Evolutionary conservation across 768 basidiomycete species (phyloP).

Genomic region (Leccinum imitatum): DNA sequence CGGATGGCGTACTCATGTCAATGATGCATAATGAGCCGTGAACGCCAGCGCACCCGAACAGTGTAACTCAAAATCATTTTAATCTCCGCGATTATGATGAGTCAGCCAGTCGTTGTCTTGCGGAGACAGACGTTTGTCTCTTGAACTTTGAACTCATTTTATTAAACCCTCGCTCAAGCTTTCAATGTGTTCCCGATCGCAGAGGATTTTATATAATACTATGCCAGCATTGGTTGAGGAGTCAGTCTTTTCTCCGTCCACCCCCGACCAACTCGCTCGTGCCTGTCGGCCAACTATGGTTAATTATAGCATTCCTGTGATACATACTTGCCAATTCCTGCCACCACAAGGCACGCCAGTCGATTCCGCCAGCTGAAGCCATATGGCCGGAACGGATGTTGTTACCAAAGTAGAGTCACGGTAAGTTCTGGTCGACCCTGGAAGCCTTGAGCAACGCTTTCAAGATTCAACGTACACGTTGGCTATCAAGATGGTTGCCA

Average conservation of each 20-base stretch:
- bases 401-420: neutral
- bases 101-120: neutral
- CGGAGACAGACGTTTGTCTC: no score
- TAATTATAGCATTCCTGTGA: neutral
- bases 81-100: slow-evolving; percentile 27
- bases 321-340: neutral
- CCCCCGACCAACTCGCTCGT: neutral
- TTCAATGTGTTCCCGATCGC: neutral
- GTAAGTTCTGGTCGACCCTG: neutral
- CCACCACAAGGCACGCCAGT: slow-evolving; percentile 9
- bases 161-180: neutral
- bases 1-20: slow-evolving; percentile 31
- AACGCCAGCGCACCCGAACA: neutral
- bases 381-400: neutral
- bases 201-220: neutral
- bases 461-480: neutral
- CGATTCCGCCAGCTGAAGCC: neutral
- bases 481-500: neutral
- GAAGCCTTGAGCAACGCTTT: neutral
- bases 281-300: neutral
- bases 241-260: neutral
- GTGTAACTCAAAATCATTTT: slow-evolving; percentile 13
- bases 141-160: neutral
- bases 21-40: slow-evolving; percentile 10
- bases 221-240: neutral